Conservation (phyloP, 345 rosid species). For the Euphorbia pulcherrima region DNA sequence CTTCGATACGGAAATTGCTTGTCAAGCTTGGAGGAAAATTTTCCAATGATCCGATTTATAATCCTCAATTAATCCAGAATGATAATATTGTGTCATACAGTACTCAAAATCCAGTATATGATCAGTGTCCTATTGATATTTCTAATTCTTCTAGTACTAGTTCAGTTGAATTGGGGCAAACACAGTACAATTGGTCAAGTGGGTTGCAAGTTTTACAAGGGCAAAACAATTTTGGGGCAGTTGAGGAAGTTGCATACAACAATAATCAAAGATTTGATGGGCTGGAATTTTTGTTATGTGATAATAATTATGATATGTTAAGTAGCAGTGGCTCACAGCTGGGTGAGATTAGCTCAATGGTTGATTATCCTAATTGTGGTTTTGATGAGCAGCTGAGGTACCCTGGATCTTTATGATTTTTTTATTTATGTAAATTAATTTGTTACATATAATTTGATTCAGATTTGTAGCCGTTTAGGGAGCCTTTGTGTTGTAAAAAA, state of each 20-base stretch:
- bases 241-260: slow-evolving; percentile 26
- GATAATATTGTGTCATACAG: slow-evolving; percentile 15
- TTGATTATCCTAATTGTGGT: slow-evolving; percentile 25
- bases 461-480: slow-evolving; percentile 15
- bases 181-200: slow-evolving; percentile 9
- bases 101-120: slow-evolving; percentile 15
- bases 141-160: slow-evolving; percentile 19
- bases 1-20: slow-evolving; percentile 49
- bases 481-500: slow-evolving; percentile 21
- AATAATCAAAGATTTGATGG: slow-evolving; percentile 38
- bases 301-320: slow-evolving; percentile 14
- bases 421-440: slow-evolving; percentile 5
- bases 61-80: slow-evolving; percentile 19
- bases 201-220: slow-evolving; percentile 28
- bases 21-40: slow-evolving; percentile 60
- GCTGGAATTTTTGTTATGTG: slow-evolving; percentile 40
- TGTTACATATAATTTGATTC: neutral
- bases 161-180: slow-evolving; percentile 24
- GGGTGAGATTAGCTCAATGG: slow-evolving; percentile 28
- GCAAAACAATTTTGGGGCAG: slow-evolving; percentile 27
- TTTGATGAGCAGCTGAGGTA: slow-evolving; percentile 28
- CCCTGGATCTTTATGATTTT: slow-evolving; percentile 18
- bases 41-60: slow-evolving; percentile 21
- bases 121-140: slow-evolving; percentile 12
- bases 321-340: slow-evolving; percentile 20